Evolutionary conservation across 306 rosid genomes (phyloP).

Genomic region (Cicer arietinum): DNA sequence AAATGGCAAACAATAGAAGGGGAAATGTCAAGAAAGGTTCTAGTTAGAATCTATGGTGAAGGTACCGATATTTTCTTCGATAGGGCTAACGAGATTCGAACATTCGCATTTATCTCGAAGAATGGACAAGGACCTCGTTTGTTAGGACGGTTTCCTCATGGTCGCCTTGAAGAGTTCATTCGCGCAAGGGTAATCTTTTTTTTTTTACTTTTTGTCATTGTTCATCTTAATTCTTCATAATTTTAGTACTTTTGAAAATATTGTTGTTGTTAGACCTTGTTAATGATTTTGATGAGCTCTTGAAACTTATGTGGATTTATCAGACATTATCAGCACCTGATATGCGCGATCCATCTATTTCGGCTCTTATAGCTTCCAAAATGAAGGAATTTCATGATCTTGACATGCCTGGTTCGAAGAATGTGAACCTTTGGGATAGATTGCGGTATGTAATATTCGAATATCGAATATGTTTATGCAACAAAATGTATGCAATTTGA

Average conservation of each 20-base stretch:
- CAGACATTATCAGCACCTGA: constrained; percentile 84
- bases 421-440: constrained; percentile 68
- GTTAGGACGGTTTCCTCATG: constrained; percentile 72
- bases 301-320: constrained; percentile 29
- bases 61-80: constrained; percentile 77
- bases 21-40: constrained; percentile 67
- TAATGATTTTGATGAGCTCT: constrained; percentile 16
- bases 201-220: background rate
- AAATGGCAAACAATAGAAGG: constrained; percentile 72
- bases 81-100: constrained; percentile 61
- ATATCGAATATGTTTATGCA: background rate
- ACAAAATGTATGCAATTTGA: constrained; percentile 13
- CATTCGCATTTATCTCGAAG: constrained; percentile 75
- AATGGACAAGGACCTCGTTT: constrained; percentile 80
- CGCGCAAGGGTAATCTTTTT: constrained; percentile 64
- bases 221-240: background rate
- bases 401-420: constrained; percentile 74
- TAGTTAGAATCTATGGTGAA: constrained; percentile 78
- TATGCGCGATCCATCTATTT: constrained; percentile 66
- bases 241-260: background rate
- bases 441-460: constrained; percentile 56
- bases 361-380: constrained; percentile 74
- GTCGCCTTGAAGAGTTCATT: constrained; percentile 89
- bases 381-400: constrained; percentile 87
- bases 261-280: background rate